Percentiles rank a stretch among this genome's conserved stretches.
These are phyloP conservation scores for Dipodascus geniculatus DNA, from an alignment of 805 yeast genomes.

Conservation along the genomic window DNA sequence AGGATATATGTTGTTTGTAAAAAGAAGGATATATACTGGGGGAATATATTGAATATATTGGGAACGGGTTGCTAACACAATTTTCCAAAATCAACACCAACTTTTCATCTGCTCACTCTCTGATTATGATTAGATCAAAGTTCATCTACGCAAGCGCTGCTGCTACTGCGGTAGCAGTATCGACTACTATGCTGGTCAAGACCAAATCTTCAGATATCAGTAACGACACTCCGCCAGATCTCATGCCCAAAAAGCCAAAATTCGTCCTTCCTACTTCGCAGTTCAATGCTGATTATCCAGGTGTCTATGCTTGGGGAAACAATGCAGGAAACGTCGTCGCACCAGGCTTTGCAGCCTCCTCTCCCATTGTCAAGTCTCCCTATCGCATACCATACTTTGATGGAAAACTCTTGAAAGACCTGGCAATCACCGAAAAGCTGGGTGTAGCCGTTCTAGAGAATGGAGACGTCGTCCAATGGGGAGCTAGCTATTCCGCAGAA, in stretches of 20 bases:
- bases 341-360: conserved; percentile 15
- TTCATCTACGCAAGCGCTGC: background rate
- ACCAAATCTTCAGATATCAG: background rate
- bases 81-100: no score
- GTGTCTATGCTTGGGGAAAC: conserved; percentile 56
- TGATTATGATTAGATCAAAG: background rate
- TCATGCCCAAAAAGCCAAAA: background rate
- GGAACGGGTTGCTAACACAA: no score
- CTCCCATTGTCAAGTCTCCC: conserved; percentile 38
- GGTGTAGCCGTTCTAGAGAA: conserved; percentile 47
- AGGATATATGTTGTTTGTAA: background rate
- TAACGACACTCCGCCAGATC: background rate
- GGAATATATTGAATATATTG: no score
- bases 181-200: background rate
- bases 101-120: no score
- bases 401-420: conserved; percentile 42
- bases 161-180: background rate
- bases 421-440: conserved; percentile 36
- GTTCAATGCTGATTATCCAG: conserved; percentile 28
- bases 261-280: background rate
- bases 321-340: conserved; percentile 31
- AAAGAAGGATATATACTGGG: background rate
- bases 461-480: conserved; percentile 72
- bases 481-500: conserved; percentile 29
- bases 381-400: conserved; percentile 54